These are phyloP conservation scores for Fonsecaea nubica DNA, from an alignment of 2,329 filamentous ascomycete genomes.

Conservation along the genomic window DNA sequence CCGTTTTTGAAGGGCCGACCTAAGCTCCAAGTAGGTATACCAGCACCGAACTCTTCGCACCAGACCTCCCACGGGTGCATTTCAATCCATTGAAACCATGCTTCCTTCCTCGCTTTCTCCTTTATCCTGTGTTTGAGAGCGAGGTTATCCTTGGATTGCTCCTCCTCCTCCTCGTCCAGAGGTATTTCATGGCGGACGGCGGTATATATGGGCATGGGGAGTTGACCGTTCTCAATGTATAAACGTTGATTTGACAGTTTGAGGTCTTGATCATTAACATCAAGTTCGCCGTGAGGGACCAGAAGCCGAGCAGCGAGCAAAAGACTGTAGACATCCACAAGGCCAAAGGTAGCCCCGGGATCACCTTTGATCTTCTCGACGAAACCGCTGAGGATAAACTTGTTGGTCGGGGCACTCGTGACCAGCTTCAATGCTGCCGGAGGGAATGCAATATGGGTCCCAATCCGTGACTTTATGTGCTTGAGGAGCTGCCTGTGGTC, in stretches of 20 bases:
- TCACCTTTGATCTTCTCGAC: conserved; percentile 92
- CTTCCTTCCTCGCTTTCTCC: conserved; percentile 63
- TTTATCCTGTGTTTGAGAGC: conserved; percentile 48
- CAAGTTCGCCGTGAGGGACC: conserved; percentile 83
- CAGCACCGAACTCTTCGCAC: conserved; percentile 87
- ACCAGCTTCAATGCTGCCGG: conserved; percentile 80
- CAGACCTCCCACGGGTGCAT: conserved; percentile 94
- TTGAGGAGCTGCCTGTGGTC: conserved; percentile 74
- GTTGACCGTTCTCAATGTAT: conserved; percentile 76
- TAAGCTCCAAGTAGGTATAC: conserved; percentile 93
- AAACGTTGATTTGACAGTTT: conserved; percentile 87
- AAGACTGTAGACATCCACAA: conserved; percentile 92
- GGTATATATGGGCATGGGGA: conserved; percentile 93
- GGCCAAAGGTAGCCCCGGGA: conserved; percentile 77
- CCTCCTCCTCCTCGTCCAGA: conserved; percentile 56
- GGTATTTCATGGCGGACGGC: conserved; percentile 96
- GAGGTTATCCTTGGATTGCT: conserved; percentile 44
- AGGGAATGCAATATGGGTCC: conserved; percentile 90
- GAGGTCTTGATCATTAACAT: conserved; percentile 77
- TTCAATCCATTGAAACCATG: conserved; percentile 99
- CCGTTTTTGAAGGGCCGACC: conserved; percentile 82
- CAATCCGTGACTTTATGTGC: conserved; percentile 84
- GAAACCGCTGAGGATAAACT: conserved; percentile 82
- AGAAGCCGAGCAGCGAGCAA: conserved; percentile 82
- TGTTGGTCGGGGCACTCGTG: conserved; percentile 89